Conservation (phyloP, 1,284 basidiomycete species). For the Cystobasidium sp. region DNA sequence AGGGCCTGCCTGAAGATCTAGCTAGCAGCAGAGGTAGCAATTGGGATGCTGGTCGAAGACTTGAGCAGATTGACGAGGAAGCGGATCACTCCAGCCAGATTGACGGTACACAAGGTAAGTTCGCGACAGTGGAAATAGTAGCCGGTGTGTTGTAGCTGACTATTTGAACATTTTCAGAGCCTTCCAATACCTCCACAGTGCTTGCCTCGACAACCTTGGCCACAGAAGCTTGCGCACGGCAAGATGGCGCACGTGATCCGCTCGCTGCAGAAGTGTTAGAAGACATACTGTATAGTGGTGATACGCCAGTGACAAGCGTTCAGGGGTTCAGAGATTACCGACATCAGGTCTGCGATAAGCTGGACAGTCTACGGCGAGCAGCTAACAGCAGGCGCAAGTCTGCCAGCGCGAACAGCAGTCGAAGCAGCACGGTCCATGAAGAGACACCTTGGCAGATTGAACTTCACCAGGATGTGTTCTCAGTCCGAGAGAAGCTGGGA, state of each 20-base stretch:
- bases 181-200: constrained; percentile 33
- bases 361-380: constrained; percentile 66
- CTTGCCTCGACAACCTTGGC: constrained; percentile 41
- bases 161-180: constrained; percentile 7
- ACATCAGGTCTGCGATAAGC: constrained; percentile 63
- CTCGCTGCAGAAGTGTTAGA: constrained; percentile 71
- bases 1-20: constrained; percentile 12
- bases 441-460: constrained; percentile 55
- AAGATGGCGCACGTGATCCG: constrained; percentile 64
- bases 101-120: constrained; percentile 13
- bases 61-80: constrained; percentile 48
- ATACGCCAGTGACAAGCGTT: constrained; percentile 57
- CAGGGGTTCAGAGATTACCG: constrained; percentile 69
- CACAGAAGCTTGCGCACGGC: neutral
- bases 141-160: too few relatives aligned
- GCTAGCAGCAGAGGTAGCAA: constrained; percentile 39
- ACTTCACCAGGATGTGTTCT: constrained; percentile 69
- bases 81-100: constrained; percentile 45
- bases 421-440: constrained; percentile 52
- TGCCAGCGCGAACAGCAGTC: constrained; percentile 49
- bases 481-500: constrained; percentile 83
- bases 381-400: constrained; percentile 57
- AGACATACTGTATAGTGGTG: constrained; percentile 63
- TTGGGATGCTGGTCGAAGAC: constrained; percentile 27
- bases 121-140: too few relatives aligned